Evolutionary conservation across 192 early-diverging fungal species (phyloP), one percentile per base, ranked within the genome.

Genomic region (Entrophospora sp.): DNA sequence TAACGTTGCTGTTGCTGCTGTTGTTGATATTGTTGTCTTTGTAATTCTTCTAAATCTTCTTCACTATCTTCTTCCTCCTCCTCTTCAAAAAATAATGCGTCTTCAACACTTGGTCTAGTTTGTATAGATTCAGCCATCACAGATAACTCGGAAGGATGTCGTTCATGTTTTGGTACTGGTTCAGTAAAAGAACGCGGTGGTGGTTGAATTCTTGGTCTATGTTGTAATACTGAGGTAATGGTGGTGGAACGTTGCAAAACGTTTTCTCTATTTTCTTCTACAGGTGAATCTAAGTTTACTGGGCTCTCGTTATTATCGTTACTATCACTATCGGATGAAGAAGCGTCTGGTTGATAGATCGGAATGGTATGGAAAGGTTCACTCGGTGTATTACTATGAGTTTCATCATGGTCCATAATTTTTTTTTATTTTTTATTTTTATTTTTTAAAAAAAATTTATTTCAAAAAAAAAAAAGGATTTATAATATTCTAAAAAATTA

Each of bases 321-420:
- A 28, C 35, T 40, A 12, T 66, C 64, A 66, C 64, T 66, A 66
- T 66, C 64, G 18, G 59, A 61, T n/a, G 61, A 62, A 16, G 64
- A 66, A 34, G 64, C 64, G 64, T 66, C 64, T 16, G 53, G 37
- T 25, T 66, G 25, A 51, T 66, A 66, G 27, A 66, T 66, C 25
- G 64, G 64, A 27, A 66, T 44, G 3, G 64, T 66, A 10, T 66
- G 64, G 5, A 66, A 55, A 38, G 64, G 53, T n/a, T 66, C 64
- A 16, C 49, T 40, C 5, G 49, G 64, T 10, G 44, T 36, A 2
- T 16, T 22, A 18, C 31, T 60, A 25, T 60, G 57, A 9, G 43
- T 30, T 25, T 42, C 38, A 32, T 62, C 40, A 18, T 22, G n/a
- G 34, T 32, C 31, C 20, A 7, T 18, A 18, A 18, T 20, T 20